These are phyloP conservation scores for Amyloporia xantha DNA, from an alignment of 768 basidiomycete genomes.

Conservation along the genomic window DNA sequence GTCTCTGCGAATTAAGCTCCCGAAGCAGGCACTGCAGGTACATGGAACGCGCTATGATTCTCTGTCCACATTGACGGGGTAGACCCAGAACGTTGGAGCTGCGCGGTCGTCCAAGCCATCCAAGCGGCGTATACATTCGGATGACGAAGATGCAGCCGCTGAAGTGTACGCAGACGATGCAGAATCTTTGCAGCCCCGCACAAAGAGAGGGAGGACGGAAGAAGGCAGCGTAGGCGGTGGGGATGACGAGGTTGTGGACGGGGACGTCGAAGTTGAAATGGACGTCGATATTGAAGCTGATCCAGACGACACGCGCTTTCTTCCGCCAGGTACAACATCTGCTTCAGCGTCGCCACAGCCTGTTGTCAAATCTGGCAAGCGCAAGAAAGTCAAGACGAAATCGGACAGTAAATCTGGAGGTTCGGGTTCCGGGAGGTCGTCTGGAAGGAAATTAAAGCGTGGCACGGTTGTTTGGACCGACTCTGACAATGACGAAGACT, in stretches of 20 bases:
- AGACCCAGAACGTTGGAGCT: not conserved
- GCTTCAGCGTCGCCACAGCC: not conserved
- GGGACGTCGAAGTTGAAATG: conserved; percentile 21
- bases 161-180: conserved; percentile 9
- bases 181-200: conserved; percentile 9
- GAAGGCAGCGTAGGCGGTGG: conserved; percentile 12
- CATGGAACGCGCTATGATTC: not conserved
- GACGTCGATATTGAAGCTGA: conserved; percentile 21
- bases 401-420: conserved; percentile 8
- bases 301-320: conserved; percentile 20
- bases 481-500: conserved; percentile 22
- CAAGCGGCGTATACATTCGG: conserved; percentile 21
- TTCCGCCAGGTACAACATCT: conserved; percentile 6
- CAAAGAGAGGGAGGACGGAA: conserved; percentile 17
- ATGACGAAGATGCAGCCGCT: conserved; percentile 19
- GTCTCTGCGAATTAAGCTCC: conserved; percentile 20
- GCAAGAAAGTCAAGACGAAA: conserved; percentile 7
- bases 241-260: conserved; percentile 23
- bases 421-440: conserved; percentile 3
- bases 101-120: conserved; percentile 1
- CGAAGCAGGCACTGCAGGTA: conserved; percentile 6
- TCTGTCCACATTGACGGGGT: not conserved
- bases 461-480: conserved; percentile 14
- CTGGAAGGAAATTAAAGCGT: conserved; percentile 8
- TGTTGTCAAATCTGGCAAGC: not conserved